These are phyloP conservation scores for Coemansia sp. DNA, from an alignment of 192 early-diverging fungal species.

Conservation along the genomic window DNA sequence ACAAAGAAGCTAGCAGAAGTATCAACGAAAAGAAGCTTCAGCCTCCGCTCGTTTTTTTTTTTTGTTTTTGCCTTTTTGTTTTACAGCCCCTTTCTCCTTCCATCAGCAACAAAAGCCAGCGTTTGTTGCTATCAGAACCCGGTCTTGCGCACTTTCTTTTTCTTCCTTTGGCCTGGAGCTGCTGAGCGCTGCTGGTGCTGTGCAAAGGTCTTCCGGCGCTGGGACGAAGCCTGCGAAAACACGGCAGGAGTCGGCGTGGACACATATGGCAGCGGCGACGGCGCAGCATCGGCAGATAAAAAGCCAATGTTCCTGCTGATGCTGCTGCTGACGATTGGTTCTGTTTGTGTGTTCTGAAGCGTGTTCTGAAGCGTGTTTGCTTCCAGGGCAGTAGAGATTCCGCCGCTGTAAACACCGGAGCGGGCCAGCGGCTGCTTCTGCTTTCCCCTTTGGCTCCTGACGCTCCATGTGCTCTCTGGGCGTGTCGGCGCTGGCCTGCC, in stretches of 20 bases:
- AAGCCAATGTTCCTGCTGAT: neutral
- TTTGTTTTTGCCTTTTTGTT: too few relatives aligned
- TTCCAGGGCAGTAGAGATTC: neutral
- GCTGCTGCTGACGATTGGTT: neutral
- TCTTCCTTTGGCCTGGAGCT: slow-evolving; percentile 16
- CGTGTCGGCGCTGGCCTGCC: neutral
- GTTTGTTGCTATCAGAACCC: slow-evolving; percentile 24
- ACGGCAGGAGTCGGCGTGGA: slow-evolving; percentile 1
- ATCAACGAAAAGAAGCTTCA: neutral
- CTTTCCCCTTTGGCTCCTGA: neutral
- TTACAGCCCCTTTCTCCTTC: too few relatives aligned
- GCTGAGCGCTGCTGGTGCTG: slow-evolving; percentile 2
- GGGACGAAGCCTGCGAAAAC: slow-evolving; percentile 14
- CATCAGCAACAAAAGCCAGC: too few relatives aligned
- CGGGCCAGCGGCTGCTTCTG: neutral
- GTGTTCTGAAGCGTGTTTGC: neutral
- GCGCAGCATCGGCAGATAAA: neutral
- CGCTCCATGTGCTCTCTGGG: neutral
- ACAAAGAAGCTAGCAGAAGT: neutral
- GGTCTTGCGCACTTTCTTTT: slow-evolving; percentile 31
- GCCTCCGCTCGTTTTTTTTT: too few relatives aligned
- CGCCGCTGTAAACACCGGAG: neutral
- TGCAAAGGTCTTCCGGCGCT: neutral
- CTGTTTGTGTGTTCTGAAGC: neutral
- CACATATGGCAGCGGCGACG: neutral